Evolutionary conservation across 1,139 yeast species (phyloP).

Genomic region (Saccharomycopsis hybrid): DNA sequence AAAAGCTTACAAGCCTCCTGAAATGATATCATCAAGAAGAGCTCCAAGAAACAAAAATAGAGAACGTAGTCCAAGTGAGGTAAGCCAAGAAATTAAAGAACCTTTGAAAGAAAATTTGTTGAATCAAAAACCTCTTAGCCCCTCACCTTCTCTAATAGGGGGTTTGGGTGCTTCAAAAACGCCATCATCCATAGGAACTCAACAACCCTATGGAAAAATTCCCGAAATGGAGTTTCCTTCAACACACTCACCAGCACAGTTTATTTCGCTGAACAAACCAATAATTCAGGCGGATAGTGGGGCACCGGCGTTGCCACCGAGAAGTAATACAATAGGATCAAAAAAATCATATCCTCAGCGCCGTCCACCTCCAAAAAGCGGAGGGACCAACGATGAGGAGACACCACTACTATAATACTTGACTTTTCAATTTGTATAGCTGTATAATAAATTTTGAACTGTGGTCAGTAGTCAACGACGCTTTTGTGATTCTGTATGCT

Average conservation of each 20-base stretch:
- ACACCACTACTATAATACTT: too few relatives aligned
- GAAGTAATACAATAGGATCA: conserved; percentile 17
- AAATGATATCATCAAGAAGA: conserved; percentile 58
- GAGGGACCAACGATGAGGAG: background rate
- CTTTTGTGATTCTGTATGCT: background rate
- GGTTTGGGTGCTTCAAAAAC: too few relatives aligned
- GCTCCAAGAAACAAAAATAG: conserved; percentile 28
- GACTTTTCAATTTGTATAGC: too few relatives aligned
- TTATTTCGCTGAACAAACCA: background rate
- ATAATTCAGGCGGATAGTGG: too few relatives aligned
- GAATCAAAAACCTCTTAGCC: too few relatives aligned
- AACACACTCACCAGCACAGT: conserved; percentile 20
- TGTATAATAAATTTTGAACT: too few relatives aligned
- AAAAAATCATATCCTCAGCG: too few relatives aligned
- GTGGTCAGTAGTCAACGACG: too few relatives aligned
- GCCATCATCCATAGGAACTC: too few relatives aligned
- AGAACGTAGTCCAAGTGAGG: conserved; percentile 19
- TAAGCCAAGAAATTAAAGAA: conserved; percentile 3
- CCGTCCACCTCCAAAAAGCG: conserved; percentile 8
- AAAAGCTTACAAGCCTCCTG: conserved; percentile 46
- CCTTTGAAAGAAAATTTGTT: conserved; percentile 7
- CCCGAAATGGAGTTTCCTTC: conserved; percentile 26
- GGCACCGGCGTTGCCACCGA: conserved; percentile 21
- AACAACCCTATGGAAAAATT: conserved; percentile 21
- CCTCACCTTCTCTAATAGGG: too few relatives aligned